Evolutionary conservation across 73 alveolate genomes (phyloP).

Genomic region (Blepharisma stoltei): DNA sequence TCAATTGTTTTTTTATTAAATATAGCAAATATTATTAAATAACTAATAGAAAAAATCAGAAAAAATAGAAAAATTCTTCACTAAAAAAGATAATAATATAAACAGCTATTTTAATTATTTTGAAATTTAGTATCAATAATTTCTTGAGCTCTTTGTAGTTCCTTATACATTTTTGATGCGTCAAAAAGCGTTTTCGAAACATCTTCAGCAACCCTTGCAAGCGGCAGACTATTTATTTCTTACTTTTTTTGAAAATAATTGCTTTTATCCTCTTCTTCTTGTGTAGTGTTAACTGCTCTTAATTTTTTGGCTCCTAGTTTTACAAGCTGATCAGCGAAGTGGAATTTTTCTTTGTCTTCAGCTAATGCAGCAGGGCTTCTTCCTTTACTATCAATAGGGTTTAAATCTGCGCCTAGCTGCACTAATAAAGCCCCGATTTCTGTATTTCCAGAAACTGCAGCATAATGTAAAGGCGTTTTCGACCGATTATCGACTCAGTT

Average conservation of each 20-base stretch:
- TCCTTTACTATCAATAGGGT: conserved; percentile 2
- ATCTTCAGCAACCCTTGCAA: neutral
- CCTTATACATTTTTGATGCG: neutral
- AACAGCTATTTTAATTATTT: neutral
- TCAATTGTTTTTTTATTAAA: neutral
- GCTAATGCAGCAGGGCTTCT: conserved; percentile 27
- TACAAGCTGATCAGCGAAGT: neutral
- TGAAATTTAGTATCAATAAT: conserved; percentile 9
- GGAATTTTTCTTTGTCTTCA: conserved; percentile 6
- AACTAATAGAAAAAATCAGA: neutral
- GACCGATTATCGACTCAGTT: conserved; percentile 7
- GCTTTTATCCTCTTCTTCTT: neutral
- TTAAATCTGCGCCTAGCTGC: conserved; percentile 20
- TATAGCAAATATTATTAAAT: neutral
- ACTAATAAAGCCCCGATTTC: neutral
- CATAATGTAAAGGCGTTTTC: conserved; percentile 30
- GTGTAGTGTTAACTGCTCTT: neutral
- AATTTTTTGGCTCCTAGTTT: conserved; percentile 16
- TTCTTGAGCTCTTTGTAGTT: neutral
- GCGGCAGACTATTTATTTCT: neutral
- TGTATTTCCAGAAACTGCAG: conserved; percentile 7
- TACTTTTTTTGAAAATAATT: neutral
- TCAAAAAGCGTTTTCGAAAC: neutral
- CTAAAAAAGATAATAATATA: neutral
- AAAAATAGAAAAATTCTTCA: neutral